These are phyloP conservation scores for Typha latifolia DNA, from an alignment of 176 grass and related monocot genomes.

Conservation along the genomic window DNA sequence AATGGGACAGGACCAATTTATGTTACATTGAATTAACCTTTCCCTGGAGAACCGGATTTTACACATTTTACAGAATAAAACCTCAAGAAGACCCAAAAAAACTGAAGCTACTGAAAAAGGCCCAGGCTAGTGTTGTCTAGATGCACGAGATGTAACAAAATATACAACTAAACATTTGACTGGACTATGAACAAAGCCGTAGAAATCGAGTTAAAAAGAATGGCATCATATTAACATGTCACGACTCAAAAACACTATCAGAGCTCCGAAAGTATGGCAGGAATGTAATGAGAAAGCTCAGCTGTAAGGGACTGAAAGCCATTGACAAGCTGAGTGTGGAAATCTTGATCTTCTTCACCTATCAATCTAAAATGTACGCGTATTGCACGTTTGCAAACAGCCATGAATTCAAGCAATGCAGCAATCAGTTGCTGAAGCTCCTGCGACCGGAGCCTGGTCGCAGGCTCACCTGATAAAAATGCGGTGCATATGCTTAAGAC, in stretches of 20 bases:
- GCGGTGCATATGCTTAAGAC: slow-evolving; percentile 94
- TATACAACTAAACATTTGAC: neutral
- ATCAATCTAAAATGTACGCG: slow-evolving; percentile 95
- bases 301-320: slow-evolving; percentile 97
- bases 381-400: slow-evolving; percentile 95
- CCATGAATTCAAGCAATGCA: slow-evolving; percentile 97
- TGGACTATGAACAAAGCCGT: neutral
- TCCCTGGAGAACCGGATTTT: neutral
- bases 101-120: neutral
- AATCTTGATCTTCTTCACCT: slow-evolving; percentile 96
- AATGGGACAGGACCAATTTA: neutral
- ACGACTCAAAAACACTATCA: slow-evolving; percentile 18
- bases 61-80: neutral
- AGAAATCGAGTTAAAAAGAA: slow-evolving; percentile 7
- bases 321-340: slow-evolving; percentile 97
- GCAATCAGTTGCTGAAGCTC: slow-evolving; percentile 96
- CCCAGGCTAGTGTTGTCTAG: neutral
- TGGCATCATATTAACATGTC: slow-evolving; percentile 9
- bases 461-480: slow-evolving; percentile 94
- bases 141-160: neutral
- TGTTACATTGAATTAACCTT: neutral
- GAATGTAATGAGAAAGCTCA: slow-evolving; percentile 96
- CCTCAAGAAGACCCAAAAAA: neutral
- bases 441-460: slow-evolving; percentile 85
- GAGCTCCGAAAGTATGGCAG: slow-evolving; percentile 93